These are phyloP conservation scores for Phtheirospermum japonicum DNA, from an alignment of 257 asterid genomes.

Conservation along the genomic window DNA sequence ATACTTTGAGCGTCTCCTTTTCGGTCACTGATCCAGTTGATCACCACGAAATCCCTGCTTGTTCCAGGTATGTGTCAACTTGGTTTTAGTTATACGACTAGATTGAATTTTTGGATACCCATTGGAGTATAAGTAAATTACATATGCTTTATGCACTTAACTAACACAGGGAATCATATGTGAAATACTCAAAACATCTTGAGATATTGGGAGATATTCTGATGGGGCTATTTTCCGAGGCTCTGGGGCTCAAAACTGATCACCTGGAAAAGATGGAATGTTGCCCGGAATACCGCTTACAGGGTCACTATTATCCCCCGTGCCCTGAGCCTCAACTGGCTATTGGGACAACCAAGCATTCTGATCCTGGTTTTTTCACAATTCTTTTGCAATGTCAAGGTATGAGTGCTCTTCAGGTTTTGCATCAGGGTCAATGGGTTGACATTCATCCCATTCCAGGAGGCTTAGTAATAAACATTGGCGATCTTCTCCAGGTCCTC, in stretches of 20 bases:
- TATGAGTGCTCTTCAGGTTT: slow-evolving; percentile 27
- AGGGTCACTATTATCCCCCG: slow-evolving; percentile 29
- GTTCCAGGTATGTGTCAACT: too few relatives aligned
- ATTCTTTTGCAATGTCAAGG: not conserved
- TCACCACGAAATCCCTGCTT: too few relatives aligned
- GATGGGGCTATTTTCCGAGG: slow-evolving; percentile 19
- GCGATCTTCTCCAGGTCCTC: slow-evolving; percentile 33
- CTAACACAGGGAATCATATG: slow-evolving; percentile 3
- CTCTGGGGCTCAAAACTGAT: slow-evolving; percentile 20
- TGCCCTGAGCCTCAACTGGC: not conserved
- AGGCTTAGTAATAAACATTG: slow-evolving; percentile 25
- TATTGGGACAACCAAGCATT: not conserved
- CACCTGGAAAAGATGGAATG: slow-evolving; percentile 31
- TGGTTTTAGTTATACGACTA: too few relatives aligned
- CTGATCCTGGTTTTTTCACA: not conserved
- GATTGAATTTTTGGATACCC: too few relatives aligned
- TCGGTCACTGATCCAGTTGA: not conserved
- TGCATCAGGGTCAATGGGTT: slow-evolving; percentile 25
- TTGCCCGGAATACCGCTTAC: slow-evolving; percentile 18
- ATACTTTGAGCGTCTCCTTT: slow-evolving; percentile 37
- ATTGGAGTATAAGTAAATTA: too few relatives aligned
- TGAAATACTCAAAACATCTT: slow-evolving; percentile 23
- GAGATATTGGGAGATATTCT: slow-evolving; percentile 15
- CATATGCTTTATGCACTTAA: too few relatives aligned
- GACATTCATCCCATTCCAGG: slow-evolving; percentile 25